Evolutionary conservation across 2,329 filamentous ascomycete species (phyloP).

Genomic region (Cytospora mali): DNA sequence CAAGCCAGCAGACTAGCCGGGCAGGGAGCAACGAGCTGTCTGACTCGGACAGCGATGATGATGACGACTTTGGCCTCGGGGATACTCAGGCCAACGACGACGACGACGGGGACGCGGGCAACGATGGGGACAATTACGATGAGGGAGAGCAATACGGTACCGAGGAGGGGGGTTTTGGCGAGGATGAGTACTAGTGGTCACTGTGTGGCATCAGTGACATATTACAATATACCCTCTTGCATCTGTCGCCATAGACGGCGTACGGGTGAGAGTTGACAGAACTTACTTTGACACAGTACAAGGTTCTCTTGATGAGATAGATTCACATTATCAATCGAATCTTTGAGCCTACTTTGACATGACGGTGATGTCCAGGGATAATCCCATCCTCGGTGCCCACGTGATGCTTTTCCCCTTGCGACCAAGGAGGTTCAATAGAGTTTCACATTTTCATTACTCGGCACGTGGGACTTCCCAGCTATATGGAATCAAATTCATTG

Average conservation of each 20-base stretch:
- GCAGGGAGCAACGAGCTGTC: conserved; percentile 37
- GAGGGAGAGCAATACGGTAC: conserved; percentile 13
- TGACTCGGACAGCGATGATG: conserved; percentile 27
- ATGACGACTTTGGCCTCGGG: conserved; percentile 21
- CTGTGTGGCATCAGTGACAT: not conserved
- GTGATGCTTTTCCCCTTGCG: not conserved
- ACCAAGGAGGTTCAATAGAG: not conserved
- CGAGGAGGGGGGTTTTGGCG: conserved; percentile 3
- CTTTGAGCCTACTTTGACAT: not conserved
- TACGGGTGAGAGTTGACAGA: not conserved
- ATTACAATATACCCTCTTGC: conserved; percentile 5
- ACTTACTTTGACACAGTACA: conserved; percentile 3
- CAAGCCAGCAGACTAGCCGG: conserved; percentile 40
- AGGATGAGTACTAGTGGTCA: conserved; percentile 12
- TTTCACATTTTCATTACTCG: not conserved
- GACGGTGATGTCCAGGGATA: not conserved
- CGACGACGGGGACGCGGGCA: conserved; percentile 2
- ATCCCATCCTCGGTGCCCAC: not conserved
- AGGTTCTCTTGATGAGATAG: not conserved
- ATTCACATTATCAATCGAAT: not conserved
- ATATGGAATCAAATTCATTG: not conserved
- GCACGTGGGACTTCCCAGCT: not conserved
- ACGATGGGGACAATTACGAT: not conserved
- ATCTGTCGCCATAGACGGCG: not conserved
- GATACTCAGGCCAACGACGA: conserved; percentile 25